Evolutionary conservation across 192 early-diverging fungal genomes (phyloP).

Genomic region (Gaertneriomyces sp.): DNA sequence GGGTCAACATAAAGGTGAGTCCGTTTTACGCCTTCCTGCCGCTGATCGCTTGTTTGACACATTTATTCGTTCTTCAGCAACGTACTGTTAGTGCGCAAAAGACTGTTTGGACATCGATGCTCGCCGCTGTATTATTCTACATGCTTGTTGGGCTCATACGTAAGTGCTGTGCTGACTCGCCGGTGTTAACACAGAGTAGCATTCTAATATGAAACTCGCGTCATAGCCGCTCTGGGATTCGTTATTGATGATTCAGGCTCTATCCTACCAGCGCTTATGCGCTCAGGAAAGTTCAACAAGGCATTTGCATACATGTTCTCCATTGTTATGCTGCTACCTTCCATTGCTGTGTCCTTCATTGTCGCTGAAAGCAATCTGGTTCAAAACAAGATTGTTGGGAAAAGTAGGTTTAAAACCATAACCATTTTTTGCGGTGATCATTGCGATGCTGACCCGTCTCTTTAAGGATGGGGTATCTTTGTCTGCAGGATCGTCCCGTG

Average conservation of each 20-base stretch:
- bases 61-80: conserved; percentile 18
- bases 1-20: conserved; percentile 56
- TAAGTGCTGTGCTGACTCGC: not conserved
- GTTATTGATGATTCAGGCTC: conserved; percentile 33
- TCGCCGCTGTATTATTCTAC: conserved; percentile 38
- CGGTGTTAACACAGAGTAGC: not conserved
- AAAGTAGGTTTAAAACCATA: conserved; percentile 1
- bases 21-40: not conserved
- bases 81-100: conserved; percentile 48
- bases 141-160: conserved; percentile 43
- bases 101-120: conserved; percentile 43
- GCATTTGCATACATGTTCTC: conserved; percentile 43
- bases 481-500: conserved; percentile 47
- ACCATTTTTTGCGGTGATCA: not conserved
- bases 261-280: conserved; percentile 29
- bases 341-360: conserved; percentile 49
- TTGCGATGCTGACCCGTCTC: not conserved
- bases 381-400: conserved; percentile 43
- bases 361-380: conserved; percentile 45
- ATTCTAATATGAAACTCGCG: not conserved
- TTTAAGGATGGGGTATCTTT: conserved; percentile 17
- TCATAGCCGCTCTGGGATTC: conserved; percentile 32
- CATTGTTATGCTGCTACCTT: conserved; percentile 50
- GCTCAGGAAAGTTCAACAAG: conserved; percentile 35
- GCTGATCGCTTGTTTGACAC: not conserved